Base-by-base conservation (phyloP, 2,329 filamentous ascomycete species). In the Exophiala oligosperma region DNA sequence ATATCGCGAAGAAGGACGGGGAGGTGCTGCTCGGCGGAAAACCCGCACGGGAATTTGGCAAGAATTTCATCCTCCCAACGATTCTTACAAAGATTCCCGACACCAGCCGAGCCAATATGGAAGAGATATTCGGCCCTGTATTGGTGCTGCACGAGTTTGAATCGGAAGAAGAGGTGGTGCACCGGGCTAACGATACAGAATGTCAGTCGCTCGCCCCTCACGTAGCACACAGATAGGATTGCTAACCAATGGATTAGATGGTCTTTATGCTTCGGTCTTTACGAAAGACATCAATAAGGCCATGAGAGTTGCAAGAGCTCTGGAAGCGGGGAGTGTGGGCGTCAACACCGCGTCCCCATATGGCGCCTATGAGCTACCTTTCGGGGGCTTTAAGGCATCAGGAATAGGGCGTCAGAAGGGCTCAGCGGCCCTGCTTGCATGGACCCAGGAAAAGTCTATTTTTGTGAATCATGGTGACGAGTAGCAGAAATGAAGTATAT, bases 1-100 rank as follows among this genome's bases (percentile, higher is more conserved):
- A 90, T 55, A 70, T 80, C 6, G 89, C 87, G n/a, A 89, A 89
- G 69, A 79, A 79, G 2, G 87, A 89, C 68, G 89, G 88, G n/a
- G 87, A 87, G 0, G 88, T 79, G 4, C 77, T 92, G 1, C 76
- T 82, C 17, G 73, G 80, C 1, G 88, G 89, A 12, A 88, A 88
- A 14, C 80, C 9, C 3, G 35, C 37, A 3, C 4, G 23, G n/a
- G 43, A 49, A 2, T 28, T 41, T 21, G 57, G 48, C 7, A 17
- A 23, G 7, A 49, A 59, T 26, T 59, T 24, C 48, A 49, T 59
- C n/a, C 14, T 76, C 90, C 56, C 83, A 89, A 74, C 90, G 90
- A 87, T 80, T 87, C 66, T 86, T 54, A 90, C 89, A 88, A 91
- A 91, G 35, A 68, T 69, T 12, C 69, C 17, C 69, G 65, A 70